A percentile compares a stretch with the other conserved stretches of the same genome.
These are phyloP conservation scores for Suillus clintonianus DNA, from an alignment of 768 basidiomycete species.

Conservation along the genomic window DNA sequence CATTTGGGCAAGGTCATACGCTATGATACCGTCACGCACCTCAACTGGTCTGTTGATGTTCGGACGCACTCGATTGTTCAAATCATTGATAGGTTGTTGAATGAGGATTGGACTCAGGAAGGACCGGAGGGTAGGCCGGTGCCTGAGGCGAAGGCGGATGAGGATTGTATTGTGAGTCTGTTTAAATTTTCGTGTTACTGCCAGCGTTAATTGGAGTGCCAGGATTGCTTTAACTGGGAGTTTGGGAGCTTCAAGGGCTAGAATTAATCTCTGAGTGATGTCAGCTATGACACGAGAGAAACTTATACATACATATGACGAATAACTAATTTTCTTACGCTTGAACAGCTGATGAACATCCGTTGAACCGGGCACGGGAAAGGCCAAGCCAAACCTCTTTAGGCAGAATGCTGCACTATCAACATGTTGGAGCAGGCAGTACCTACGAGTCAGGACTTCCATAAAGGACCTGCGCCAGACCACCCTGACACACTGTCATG, in stretches of 20 bases:
- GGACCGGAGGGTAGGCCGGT: slow-evolving; percentile 34
- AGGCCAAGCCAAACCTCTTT: too few relatives aligned
- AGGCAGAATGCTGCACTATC: too few relatives aligned
- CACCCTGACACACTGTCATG: too few relatives aligned
- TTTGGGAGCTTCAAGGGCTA: slow-evolving; percentile 44
- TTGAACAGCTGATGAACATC: background rate
- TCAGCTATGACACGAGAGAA: background rate
- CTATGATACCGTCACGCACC: slow-evolving; percentile 84
- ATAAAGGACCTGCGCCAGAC: too few relatives aligned
- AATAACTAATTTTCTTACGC: background rate
- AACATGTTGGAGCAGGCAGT: too few relatives aligned
- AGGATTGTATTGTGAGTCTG: slow-evolving; percentile 63
- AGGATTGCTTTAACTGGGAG: slow-evolving; percentile 81
- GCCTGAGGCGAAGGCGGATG: slow-evolving; percentile 52
- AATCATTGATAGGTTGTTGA: slow-evolving; percentile 66
- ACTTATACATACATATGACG: background rate
- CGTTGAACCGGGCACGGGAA: too few relatives aligned
- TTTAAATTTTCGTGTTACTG: background rate
- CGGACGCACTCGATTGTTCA: slow-evolving; percentile 72
- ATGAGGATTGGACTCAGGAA: slow-evolving; percentile 55
- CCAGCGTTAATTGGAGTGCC: slow-evolving; percentile 3
- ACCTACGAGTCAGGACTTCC: too few relatives aligned
- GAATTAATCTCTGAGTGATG: background rate
- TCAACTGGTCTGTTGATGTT: slow-evolving; percentile 78
- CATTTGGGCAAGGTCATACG: slow-evolving; percentile 82